Evolutionary conservation across 2,329 filamentous ascomycete species (phyloP).

Genomic region (Fusarium xyrophilum): DNA sequence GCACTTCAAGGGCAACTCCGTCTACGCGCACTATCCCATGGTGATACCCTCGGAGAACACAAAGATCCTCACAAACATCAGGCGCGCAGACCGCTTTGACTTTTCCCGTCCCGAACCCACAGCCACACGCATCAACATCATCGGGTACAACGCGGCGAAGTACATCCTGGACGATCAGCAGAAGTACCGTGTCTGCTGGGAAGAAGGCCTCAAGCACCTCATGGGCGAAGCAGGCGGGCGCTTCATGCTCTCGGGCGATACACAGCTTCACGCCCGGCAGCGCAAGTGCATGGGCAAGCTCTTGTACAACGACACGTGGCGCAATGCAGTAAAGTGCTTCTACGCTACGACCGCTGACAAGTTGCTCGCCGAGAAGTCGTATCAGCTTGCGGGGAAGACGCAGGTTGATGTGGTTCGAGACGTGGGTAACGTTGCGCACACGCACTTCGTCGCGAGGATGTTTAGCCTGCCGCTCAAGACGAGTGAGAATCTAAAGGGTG

Average conservation of each 20-base stretch:
- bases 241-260: conserved; percentile 64
- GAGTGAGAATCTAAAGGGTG: conserved; percentile 63
- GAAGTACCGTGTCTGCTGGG: conserved; percentile 71
- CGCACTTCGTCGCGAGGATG: conserved; percentile 66
- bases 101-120: conserved; percentile 67
- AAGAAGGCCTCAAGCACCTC: conserved; percentile 67
- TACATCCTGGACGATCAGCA: conserved; percentile 66
- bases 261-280: conserved; percentile 56
- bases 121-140: conserved; percentile 61
- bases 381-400: conserved; percentile 59
- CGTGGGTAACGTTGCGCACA: conserved; percentile 71
- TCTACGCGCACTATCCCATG: conserved; percentile 83
- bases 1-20: conserved; percentile 77
- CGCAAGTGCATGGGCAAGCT: conserved; percentile 62
- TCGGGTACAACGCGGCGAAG: conserved; percentile 67
- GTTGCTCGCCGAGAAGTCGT: conserved; percentile 70
- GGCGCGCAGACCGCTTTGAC: conserved; percentile 72
- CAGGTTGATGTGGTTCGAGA: conserved; percentile 77
- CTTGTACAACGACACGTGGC: conserved; percentile 68
- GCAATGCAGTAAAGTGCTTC: conserved; percentile 68
- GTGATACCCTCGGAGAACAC: conserved; percentile 73
- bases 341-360: conserved; percentile 68
- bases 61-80: conserved; percentile 72
- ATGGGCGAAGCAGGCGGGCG: conserved; percentile 62
- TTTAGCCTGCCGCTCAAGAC: conserved; percentile 75